phyloP scores from a whole-genome alignment of 257 asterid genomes.

The Ilex aquifolium region DNA sequence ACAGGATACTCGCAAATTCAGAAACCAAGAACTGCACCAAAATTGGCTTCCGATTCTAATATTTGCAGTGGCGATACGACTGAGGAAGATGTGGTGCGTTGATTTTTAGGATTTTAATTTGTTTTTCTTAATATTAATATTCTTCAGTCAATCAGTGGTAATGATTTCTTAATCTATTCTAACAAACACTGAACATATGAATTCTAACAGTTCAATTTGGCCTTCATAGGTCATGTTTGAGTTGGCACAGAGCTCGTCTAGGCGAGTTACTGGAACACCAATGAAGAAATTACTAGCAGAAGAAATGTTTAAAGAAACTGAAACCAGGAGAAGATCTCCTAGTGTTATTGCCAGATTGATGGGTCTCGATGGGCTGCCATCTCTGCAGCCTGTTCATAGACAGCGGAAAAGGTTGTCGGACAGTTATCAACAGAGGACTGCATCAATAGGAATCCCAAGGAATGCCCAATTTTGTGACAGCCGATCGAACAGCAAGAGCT shows the following conservation, averaged over 20 bases:
- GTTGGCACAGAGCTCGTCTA: conserved; percentile 40
- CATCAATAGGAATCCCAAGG: conserved; percentile 16
- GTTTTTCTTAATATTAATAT: not conserved
- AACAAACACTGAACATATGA: conserved; percentile 8
- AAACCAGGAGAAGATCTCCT: conserved; percentile 49
- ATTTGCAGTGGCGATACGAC: conserved; percentile 40
- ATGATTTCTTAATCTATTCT: not conserved
- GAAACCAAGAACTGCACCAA: conserved; percentile 40
- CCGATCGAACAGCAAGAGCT: conserved; percentile 32
- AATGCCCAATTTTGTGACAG: conserved; percentile 28
- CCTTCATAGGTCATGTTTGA: conserved; percentile 40
- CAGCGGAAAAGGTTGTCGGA: conserved; percentile 44
- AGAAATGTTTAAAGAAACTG: conserved; percentile 70
- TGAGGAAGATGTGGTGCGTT: conserved; percentile 44
- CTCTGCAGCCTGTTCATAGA: conserved; percentile 46
- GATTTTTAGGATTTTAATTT: conserved; percentile 4
- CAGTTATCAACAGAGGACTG: conserved; percentile 32
- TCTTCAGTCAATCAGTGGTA: too few relatives aligned
- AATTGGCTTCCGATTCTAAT: conserved; percentile 43
- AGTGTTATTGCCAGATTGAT: conserved; percentile 70
- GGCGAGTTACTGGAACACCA: conserved; percentile 41
- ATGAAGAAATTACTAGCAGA: conserved; percentile 69
- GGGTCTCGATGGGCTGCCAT: conserved; percentile 81
- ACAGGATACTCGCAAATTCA: conserved; percentile 50
- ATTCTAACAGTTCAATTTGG: conserved; percentile 15